A percentile compares a stretch with the other conserved stretches of the same genome.
Conservation (phyloP, 441 rosid genomes). For the Euphorbia neoarborescens region DNA sequence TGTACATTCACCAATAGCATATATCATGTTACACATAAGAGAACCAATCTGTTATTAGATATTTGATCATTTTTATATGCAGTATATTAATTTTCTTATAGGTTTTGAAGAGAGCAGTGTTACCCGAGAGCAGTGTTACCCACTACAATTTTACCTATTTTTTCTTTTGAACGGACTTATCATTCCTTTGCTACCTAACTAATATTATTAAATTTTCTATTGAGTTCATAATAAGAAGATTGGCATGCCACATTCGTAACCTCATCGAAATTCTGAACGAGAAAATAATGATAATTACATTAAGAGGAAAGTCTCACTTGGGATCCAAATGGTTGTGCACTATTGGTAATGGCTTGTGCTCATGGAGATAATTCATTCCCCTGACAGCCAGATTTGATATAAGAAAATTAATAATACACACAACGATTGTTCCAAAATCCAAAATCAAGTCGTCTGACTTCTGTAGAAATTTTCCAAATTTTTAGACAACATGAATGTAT, state of each 20-base stretch:
- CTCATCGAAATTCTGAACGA: neutral
- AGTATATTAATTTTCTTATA: too few relatives aligned
- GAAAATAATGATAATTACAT: neutral
- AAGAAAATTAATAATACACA: neutral
- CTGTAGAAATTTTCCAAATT: neutral
- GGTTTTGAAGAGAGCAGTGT: too few relatives aligned
- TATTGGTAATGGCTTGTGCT: constrained; percentile 52
- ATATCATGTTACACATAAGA: too few relatives aligned
- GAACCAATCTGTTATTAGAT: neutral
- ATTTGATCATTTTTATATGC: too few relatives aligned
- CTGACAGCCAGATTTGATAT: constrained; percentile 25
- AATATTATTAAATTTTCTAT: too few relatives aligned
- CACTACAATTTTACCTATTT: too few relatives aligned
- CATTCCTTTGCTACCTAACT: too few relatives aligned
- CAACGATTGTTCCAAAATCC: neutral
- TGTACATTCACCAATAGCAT: neutral
- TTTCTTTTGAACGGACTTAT: too few relatives aligned
- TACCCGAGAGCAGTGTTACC: too few relatives aligned
- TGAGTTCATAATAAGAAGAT: too few relatives aligned
- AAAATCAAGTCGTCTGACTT: neutral
- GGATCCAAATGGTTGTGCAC: constrained; percentile 51
- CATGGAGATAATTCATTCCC: constrained; percentile 61
- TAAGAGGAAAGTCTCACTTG: constrained; percentile 22
- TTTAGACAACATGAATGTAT: neutral
- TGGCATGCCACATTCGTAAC: too few relatives aligned